Percentiles rank a stretch among this genome's conserved stretches.
These are phyloP conservation scores for Scheffersomyces stipitis DNA, from an alignment of 805 yeast genomes.

Conservation along the genomic window DNA sequence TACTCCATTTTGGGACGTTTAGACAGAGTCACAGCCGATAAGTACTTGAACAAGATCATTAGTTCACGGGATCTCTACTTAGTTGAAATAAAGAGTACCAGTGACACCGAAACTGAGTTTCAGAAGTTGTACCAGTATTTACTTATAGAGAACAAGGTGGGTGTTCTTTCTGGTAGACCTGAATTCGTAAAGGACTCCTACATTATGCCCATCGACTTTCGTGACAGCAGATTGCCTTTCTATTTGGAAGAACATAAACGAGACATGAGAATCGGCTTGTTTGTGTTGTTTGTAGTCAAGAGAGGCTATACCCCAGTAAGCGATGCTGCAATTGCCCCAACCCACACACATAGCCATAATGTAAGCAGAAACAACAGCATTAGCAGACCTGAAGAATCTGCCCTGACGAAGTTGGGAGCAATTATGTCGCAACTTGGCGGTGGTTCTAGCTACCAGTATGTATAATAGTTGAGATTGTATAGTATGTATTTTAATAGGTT, in stretches of 20 bases:
- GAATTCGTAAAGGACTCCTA: constrained; percentile 63
- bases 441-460: background rate
- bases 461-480: background rate
- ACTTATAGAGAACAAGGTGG: constrained; percentile 47
- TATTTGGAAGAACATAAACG: constrained; percentile 14
- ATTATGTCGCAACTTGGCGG: constrained; percentile 6
- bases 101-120: constrained; percentile 21
- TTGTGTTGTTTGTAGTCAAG: constrained; percentile 37
- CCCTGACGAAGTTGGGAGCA: constrained; percentile 2
- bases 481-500: background rate
- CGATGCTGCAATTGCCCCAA: too few relatives aligned
- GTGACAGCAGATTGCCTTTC: constrained; percentile 18
- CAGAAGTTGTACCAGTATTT: constrained; percentile 45
- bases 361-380: constrained; percentile 2
- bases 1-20: constrained; percentile 65
- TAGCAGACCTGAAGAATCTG: constrained; percentile 2
- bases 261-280: constrained; percentile 23
- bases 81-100: constrained; percentile 38
- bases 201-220: constrained; percentile 42
- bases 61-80: constrained; percentile 54
- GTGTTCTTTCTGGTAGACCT: constrained; percentile 56
- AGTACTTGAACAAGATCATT: constrained; percentile 50
- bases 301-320: constrained; percentile 31
- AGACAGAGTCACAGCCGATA: constrained; percentile 51
- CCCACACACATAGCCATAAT: too few relatives aligned